Base-by-base conservation (phyloP, 164 flowering plant species). In the Dillenia suffruticosa region DNA sequence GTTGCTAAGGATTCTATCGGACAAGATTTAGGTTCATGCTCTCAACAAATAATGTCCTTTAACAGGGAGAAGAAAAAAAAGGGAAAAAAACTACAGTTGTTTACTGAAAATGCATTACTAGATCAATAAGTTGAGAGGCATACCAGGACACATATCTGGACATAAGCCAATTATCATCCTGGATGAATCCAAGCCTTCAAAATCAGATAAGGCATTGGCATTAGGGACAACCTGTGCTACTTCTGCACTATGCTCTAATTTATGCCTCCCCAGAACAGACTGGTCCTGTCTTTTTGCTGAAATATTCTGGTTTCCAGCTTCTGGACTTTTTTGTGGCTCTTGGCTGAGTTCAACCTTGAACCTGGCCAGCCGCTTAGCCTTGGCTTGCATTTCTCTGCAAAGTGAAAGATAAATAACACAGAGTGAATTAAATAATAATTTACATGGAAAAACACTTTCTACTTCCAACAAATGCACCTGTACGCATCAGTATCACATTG, bases 61-160 rank as follows among this genome's bases (percentile, higher is more conserved):
- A 26, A 26, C 32, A 2, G 32, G 26, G 88, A 69, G 73, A 65
- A n/a, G 61, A 44, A 44, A 59, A 57, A 9, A 5, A 51, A 12
- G 14, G 45, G 26, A 53, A 62, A 19, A 26, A 56, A 68, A 10
- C 10, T 46, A 61, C 45, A 59, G 32, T 45, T 60, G 56, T 63
- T 24, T 57, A 19, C 13, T 49, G 9, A 5, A 26, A 26, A n/a
- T 19, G 26, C 47, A 45, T 19, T 22, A 48, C 50, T 14, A 51
- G 24, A 60, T 58, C 47, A 10, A 46, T 26, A 44, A 56, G 69
- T 22, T 57, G 13, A 71, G 61, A 59, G 15, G 53, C 63, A 58
- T 76, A 94, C 99, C 99, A 56, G 99, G 99, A 72, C 99, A 94
- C 99, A 94, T 94, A 66, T 94, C 96, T 7, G 84, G 86, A 72